Percentiles rank a stretch among this genome's conserved stretches.
Evolutionary conservation across 176 grass and related monocot genomes (phyloP).

Genomic region (Aegilops sharonensis): DNA sequence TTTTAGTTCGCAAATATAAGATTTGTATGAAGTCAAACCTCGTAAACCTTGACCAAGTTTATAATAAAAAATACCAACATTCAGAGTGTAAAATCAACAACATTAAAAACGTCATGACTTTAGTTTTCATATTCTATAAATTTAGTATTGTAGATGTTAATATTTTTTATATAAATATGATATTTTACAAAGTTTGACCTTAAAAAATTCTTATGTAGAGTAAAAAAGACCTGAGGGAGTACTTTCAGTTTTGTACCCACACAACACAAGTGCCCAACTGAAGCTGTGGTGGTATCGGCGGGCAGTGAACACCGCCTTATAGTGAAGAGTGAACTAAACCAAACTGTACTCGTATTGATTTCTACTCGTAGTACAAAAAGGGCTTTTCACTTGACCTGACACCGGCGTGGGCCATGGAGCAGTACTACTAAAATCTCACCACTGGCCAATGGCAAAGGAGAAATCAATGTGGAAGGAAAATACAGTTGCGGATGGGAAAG

Average conservation of each 20-base stretch:
- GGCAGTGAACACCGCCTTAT: neutral
- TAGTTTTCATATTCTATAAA: no score
- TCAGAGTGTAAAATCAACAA: no score
- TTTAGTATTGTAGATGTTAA: no score
- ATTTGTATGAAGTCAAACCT: no score
- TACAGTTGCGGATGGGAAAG: constrained; percentile 29
- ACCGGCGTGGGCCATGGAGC: neutral
- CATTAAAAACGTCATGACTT: no score
- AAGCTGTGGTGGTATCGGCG: neutral
- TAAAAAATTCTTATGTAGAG: no score
- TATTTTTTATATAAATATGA: no score
- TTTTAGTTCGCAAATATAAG: no score
- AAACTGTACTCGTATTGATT: neutral
- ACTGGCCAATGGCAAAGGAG: neutral
- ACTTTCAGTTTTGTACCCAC: neutral
- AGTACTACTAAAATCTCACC: neutral
- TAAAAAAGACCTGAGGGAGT: no score
- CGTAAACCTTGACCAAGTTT: no score
- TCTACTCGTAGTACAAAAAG: neutral
- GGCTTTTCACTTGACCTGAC: neutral
- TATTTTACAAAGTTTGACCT: no score
- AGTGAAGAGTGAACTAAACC: neutral
- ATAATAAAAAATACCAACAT: no score
- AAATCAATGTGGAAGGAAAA: constrained; percentile 38
- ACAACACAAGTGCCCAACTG: neutral